These are phyloP conservation scores for Termitomyces sp. DNA, from an alignment of 768 basidiomycete species.

Conservation along the genomic window DNA sequence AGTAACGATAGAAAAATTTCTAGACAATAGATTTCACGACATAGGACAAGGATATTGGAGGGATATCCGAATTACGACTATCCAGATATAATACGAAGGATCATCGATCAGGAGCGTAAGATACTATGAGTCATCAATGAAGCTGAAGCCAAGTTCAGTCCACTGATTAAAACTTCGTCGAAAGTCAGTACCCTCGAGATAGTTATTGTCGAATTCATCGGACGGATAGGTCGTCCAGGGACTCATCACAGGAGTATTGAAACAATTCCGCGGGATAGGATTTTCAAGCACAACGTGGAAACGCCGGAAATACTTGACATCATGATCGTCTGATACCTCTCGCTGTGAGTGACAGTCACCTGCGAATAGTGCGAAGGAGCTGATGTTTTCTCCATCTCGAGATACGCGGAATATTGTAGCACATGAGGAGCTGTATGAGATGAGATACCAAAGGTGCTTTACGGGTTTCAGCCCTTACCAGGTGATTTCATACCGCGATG, in stretches of 20 bases:
- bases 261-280: background rate
- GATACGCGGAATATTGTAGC: background rate
- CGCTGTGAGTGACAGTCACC: background rate
- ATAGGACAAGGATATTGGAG: background rate
- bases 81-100: background rate
- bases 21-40: background rate
- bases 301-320: constrained; percentile 4
- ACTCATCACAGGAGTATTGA: too few species aligned
- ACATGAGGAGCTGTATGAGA: background rate
- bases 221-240: background rate
- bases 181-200: background rate
- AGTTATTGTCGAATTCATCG: background rate
- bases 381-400: background rate
- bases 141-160: background rate
- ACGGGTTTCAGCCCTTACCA: background rate
- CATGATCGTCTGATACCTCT: background rate
- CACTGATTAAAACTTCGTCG: background rate
- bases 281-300: constrained; percentile 1
- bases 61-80: too few species aligned
- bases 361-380: background rate
- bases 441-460: background rate
- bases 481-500: background rate
- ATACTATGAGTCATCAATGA: background rate
- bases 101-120: too few species aligned
- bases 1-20: too few species aligned